These are phyloP conservation scores for Botrytis fragariae DNA, from an alignment of 2,329 filamentous ascomycete species.

Conservation along the genomic window DNA sequence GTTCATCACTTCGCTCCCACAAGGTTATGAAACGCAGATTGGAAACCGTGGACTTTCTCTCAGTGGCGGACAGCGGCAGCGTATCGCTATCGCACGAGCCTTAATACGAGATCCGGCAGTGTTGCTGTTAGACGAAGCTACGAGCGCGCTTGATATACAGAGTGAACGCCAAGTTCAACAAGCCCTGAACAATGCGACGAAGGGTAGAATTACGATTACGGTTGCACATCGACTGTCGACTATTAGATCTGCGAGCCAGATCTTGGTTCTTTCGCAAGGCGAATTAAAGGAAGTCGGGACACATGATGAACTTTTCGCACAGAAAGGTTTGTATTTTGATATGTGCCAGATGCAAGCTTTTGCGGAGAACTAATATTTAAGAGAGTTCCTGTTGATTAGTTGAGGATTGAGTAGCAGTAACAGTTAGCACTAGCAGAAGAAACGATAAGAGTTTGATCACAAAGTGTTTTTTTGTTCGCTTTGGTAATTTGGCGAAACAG, in stretches of 20 bases:
- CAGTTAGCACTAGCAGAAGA: no score
- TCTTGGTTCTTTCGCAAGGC: background rate
- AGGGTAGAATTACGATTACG: background rate
- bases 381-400: no score
- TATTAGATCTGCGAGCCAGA: background rate
- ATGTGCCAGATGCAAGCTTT: no score
- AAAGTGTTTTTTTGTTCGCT: no score
- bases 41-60: background rate
- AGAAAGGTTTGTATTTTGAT: no score
- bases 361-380: no score
- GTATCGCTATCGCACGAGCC: slow-evolving; percentile 2
- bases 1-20: background rate
- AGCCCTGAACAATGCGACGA: background rate
- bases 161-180: background rate
- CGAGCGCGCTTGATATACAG: background rate
- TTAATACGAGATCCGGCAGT: background rate
- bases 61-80: background rate
- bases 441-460: no score
- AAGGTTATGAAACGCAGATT: slow-evolving; percentile 6
- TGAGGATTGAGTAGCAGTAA: no score
- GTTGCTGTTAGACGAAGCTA: background rate
- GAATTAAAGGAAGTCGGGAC: background rate
- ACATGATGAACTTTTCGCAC: background rate
- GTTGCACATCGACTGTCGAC: no score
- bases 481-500: no score